Evolutionary conservation across 2,329 filamentous ascomycete species (phyloP), one percentile per base, ranked within the genome.

Genomic region (Alternaria ethzedia): DNA sequence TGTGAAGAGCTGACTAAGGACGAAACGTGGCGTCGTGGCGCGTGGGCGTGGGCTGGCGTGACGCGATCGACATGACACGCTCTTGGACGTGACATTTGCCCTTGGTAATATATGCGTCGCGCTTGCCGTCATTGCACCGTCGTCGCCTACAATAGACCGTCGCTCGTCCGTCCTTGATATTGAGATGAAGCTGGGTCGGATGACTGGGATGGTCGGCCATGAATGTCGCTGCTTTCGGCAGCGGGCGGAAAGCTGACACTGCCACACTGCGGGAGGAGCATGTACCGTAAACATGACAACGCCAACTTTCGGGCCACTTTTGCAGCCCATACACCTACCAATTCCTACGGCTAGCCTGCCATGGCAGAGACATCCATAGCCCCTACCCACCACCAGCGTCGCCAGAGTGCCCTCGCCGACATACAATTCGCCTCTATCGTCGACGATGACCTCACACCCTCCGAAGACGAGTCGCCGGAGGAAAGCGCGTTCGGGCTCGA

Each of bases 371-470:
- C 62, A 50, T 45, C 63, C 6, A 47, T 61, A 21, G 59, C 54
- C 9, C 10, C 65, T 20, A 49, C 20, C n/a, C 46, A 43, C 6
- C 65, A 64, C 25, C 57, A 59, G 50, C 67, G 66, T 47, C 75
- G 70, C 58, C 70, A 72, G 36, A 75, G 80, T 71, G 81, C 82
- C 20, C 77, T 83, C 60, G 79, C 77, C 58, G 76, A 80, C 30
- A 78, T 83, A 21, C 77, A 80, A 43, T 81, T 81, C 73, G 80
- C 82, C 32, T 75, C 75, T 41, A 73, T 83, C 20, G 63, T 79
- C 50, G 76, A 80, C 57, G 76, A 79, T 47, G 72, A 77, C 57
- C 79, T 78, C 54, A 82, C 81, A n/a, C 82, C 82, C 6, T 84
- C 82, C 55, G 83, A 83, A 25, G 82, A 84, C 54, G 73, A 84